Percentiles rank a stretch among this genome's conserved stretches.
Conservation (phyloP, 768 basidiomycete genomes). For the Crepidotus variabilis region DNA sequence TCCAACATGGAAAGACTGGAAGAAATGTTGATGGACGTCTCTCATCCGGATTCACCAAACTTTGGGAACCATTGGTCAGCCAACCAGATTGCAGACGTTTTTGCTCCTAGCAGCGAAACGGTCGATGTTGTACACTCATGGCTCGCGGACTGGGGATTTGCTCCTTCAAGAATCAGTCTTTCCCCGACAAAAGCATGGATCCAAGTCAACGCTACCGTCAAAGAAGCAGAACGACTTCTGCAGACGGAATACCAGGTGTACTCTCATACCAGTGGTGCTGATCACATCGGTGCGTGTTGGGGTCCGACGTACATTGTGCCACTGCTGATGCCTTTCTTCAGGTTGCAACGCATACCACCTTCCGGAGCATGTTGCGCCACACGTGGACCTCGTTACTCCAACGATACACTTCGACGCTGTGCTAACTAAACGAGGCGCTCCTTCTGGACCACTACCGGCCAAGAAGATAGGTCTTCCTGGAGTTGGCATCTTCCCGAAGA, state of each 20-base stretch:
- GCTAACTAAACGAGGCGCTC: conserved; percentile 20
- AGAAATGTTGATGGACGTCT: conserved; percentile 42
- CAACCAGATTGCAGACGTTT: conserved; percentile 38
- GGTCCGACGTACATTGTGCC: not conserved
- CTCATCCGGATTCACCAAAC: conserved; percentile 46
- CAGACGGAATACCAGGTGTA: conserved; percentile 42
- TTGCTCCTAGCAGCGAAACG: conserved; percentile 45
- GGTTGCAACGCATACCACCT: conserved; percentile 32
- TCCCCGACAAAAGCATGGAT: conserved; percentile 32
- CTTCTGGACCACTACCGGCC: conserved; percentile 2
- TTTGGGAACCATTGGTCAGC: conserved; percentile 51
- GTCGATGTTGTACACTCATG: conserved; percentile 40
- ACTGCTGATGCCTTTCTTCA: conserved; percentile 9
- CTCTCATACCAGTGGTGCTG: conserved; percentile 28
- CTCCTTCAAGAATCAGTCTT: conserved; percentile 21
- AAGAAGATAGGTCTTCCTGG: conserved; percentile 21
- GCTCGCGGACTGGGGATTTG: conserved; percentile 40
- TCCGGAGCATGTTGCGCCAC: conserved; percentile 29
- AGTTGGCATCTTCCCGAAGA: conserved; percentile 20
- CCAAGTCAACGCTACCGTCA: conserved; percentile 33
- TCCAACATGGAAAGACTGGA: conserved; percentile 42
- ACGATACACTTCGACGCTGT: conserved; percentile 33
- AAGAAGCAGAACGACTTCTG: conserved; percentile 38
- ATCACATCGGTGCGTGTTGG: conserved; percentile 32
- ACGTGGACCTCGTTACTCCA: conserved; percentile 36